phyloP scores from a whole-genome alignment of 192 early-diverging fungal species.

The Gorgonomyces haynaldii region DNA sequence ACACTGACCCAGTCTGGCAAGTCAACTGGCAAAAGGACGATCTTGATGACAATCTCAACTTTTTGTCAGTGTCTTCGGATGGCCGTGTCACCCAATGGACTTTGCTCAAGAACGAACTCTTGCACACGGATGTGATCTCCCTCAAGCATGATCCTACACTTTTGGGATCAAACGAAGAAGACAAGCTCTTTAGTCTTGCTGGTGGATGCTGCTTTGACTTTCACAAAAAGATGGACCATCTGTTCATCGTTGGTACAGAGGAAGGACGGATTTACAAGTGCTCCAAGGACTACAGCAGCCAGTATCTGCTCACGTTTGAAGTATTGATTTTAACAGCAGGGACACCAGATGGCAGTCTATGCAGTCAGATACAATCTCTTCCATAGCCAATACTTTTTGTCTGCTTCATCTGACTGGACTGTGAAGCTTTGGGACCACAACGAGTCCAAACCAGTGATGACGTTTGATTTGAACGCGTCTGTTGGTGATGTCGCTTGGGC shows the following conservation, averaged over 20 bases:
- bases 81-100: slow-evolving; percentile 52
- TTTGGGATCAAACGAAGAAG: slow-evolving; percentile 20
- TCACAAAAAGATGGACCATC: slow-evolving; percentile 40
- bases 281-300: slow-evolving; percentile 46
- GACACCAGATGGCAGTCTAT: slow-evolving; percentile 53
- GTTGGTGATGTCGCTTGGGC: slow-evolving; percentile 55
- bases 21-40: slow-evolving; percentile 58
- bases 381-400: slow-evolving; percentile 39
- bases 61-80: slow-evolving; percentile 50
- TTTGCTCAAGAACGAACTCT: slow-evolving; percentile 45
- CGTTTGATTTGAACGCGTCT: slow-evolving; percentile 42
- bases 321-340: slow-evolving; percentile 29
- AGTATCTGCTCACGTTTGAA: slow-evolving; percentile 46
- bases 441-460: slow-evolving; percentile 36
- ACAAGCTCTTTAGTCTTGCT: slow-evolving; percentile 35
- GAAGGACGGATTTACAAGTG: slow-evolving; percentile 51
- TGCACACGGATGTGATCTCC: slow-evolving; percentile 32
- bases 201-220: slow-evolving; percentile 54
- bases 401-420: slow-evolving; percentile 49
- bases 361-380: slow-evolving; percentile 47
- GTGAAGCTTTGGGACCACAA: slow-evolving; percentile 54
- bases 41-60: slow-evolving; percentile 49
- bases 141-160: slow-evolving; percentile 13
- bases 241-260: slow-evolving; percentile 57
- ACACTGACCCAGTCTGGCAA: slow-evolving; percentile 58